Evolutionary conservation across 441 rosid species (phyloP), one percentile per base, ranked within the genome.

Genomic region (Theobroma grandiflorum): DNA sequence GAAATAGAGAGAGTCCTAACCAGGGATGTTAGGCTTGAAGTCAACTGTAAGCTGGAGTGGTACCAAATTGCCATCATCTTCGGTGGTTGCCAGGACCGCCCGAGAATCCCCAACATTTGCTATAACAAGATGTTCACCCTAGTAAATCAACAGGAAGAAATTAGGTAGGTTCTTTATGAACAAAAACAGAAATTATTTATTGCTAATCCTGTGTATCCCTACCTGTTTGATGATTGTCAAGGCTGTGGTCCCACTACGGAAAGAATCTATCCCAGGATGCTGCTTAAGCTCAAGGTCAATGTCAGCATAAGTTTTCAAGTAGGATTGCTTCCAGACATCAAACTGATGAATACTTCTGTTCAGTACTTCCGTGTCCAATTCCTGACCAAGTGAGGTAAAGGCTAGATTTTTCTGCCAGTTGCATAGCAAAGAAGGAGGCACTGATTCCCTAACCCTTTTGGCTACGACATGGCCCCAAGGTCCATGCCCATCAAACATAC

Each of bases 401-500:
- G 92, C 82, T 58, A 93, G 82, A 84, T 88, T 72, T 81, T 88
- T 85, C 79, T 93, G 98, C 99, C 98, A 93, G 74, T 86, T 89
- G 85, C 96, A 91, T 4, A 95, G 90, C 86, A 96, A 79, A 58
- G 93, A 84, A 82, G 87, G 72, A 12, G 97, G 96, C 80, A 93
- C 83, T 15, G 88, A 78, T 68, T 85, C 84, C 75, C 91, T 85
- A 3, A 92, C 93, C 73, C 81, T 89, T 81, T 91, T 93, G 71
- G 99, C 80, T 61, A 96, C 83, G 9, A 87, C 52, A 85, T 96
- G 99, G 11, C 98, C 99, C 98, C 97, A 96, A 65, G 97, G 92
- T 63, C 98, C 99, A 78, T 94, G 99, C 52, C 99, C 99, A 85
- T 96, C 97, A 82, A 92, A 94, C 22, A 96, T 83, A 81, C 98